Percentiles rank a stretch among this genome's conserved stretches.
phyloP scores from a whole-genome alignment of 202 grass and related monocot species.

The Musa balbisiana region DNA sequence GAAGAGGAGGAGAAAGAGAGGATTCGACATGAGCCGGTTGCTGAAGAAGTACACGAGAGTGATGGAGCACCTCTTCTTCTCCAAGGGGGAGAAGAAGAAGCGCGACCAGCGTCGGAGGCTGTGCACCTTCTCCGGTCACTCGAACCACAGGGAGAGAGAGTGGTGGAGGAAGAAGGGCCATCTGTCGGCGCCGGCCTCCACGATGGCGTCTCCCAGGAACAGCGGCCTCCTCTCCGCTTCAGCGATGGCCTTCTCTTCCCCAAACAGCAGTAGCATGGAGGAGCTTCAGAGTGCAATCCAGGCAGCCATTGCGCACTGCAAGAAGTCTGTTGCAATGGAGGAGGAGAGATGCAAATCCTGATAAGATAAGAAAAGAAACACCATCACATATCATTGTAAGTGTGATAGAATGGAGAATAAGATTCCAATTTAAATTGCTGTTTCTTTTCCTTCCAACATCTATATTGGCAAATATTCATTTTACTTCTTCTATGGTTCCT shows the following conservation, averaged over 20 bases:
- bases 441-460: too few relatives aligned
- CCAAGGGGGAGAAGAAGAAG: slow-evolving; percentile 35
- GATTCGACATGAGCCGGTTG: slow-evolving; percentile 50
- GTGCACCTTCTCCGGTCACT: slow-evolving; percentile 55
- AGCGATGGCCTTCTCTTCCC: slow-evolving; percentile 53
- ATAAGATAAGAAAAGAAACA: not conserved
- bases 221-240: slow-evolving; percentile 70
- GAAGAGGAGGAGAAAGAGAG: slow-evolving; percentile 35
- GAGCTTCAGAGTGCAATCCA: slow-evolving; percentile 88
- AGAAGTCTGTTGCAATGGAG: slow-evolving; percentile 56
- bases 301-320: slow-evolving; percentile 94
- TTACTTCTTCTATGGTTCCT: too few relatives aligned
- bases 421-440: not conserved
- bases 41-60: slow-evolving; percentile 59
- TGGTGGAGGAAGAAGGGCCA: slow-evolving; percentile 38
- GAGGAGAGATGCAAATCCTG: slow-evolving; percentile 27
- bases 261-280: slow-evolving; percentile 88
- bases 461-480: too few relatives aligned
- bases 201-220: slow-evolving; percentile 57
- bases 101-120: slow-evolving; percentile 38
- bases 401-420: not conserved
- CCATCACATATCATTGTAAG: not conserved
- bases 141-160: slow-evolving; percentile 37
- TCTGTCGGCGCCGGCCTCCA: slow-evolving; percentile 68
- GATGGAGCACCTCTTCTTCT: slow-evolving; percentile 60